Base-by-base conservation (phyloP, 2,329 filamentous ascomycete species). In the Dactylonectria macrodidyma region DNA sequence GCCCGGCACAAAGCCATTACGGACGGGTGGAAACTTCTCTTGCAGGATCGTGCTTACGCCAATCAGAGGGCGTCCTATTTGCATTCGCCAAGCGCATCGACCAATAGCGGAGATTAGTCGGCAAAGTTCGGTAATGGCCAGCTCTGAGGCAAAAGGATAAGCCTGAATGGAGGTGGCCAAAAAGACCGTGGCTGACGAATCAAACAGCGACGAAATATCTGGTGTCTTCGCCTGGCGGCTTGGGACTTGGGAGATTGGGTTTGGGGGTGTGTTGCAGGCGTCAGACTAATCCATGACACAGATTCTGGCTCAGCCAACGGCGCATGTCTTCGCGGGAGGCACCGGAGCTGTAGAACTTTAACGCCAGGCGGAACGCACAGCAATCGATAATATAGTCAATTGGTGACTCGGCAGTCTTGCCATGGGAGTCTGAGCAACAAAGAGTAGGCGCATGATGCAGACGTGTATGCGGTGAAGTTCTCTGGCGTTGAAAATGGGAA, bases 101-200 rank as follows among this genome's bases (percentile, higher is more conserved):
- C 73, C 71, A 75, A 73, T 75, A 12, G 26, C 63, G 73, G 73
- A 66, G 72, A 72, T 69, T 75, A 73, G 47, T 75, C 73, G 73
- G 73, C 64, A 73, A 72, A 50, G 66, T 71, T 75, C 73, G 73
- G 73, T 57, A 73, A 73, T 68, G 63, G 9, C 22, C 16, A 52
- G 38, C 19, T 30, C 3, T 8, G 52, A 61, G 58, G 47, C 57
- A 62, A 70, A 44, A 62, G 55, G 48, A 66, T 58, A 67, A 66
- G 50, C 67, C 69, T 68, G 54, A 47, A 52, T 34, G 30, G 34
- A 38, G 38, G 60, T 58, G 48, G 69, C 46, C 63, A 70, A 62
- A 58, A 62, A 65, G 56, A 56, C 50, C 19, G 51, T n/a, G 22
- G 34, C 44, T 33, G 60, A 57, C 72, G 65, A 75, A 75, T 75